phyloP scores from a whole-genome alignment of 441 rosid genomes.

The Adansonia rubrostipa region DNA sequence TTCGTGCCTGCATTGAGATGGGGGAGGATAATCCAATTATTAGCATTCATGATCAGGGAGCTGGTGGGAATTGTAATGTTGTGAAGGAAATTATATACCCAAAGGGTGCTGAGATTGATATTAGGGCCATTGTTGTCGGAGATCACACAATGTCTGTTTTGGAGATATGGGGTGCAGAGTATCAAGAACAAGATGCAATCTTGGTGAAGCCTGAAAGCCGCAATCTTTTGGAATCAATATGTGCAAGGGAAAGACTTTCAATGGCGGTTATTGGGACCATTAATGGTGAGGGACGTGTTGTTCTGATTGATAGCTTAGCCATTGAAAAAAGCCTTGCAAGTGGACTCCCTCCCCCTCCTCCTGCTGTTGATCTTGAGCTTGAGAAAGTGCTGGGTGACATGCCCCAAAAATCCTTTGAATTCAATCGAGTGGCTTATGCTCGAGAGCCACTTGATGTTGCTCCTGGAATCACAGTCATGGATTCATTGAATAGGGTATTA shows the following conservation, averaged over 20 bases:
- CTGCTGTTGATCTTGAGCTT: slow-evolving; percentile 93
- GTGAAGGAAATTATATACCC: slow-evolving; percentile 96
- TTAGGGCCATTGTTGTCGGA: slow-evolving; percentile 81
- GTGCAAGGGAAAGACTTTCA: slow-evolving; percentile 90
- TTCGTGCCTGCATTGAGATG: slow-evolving; percentile 93
- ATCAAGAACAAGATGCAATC: slow-evolving; percentile 98
- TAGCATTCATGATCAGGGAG: slow-evolving; percentile 98
- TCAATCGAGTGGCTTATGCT: slow-evolving; percentile 51
- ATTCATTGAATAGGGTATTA: slow-evolving; percentile 82
- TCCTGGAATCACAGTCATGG: slow-evolving; percentile 81
- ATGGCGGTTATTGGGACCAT: slow-evolving; percentile 94
- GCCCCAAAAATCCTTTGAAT: slow-evolving; percentile 91
- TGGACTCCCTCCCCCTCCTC: slow-evolving; percentile 80
- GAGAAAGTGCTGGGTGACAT: slow-evolving; percentile 95
- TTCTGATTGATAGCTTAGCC: slow-evolving; percentile 73
- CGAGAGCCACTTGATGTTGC: slow-evolving; percentile 87
- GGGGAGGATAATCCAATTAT: slow-evolving; percentile 89
- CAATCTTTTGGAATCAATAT: slow-evolving; percentile 67
- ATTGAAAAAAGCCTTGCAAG: slow-evolving; percentile 48
- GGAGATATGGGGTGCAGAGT: slow-evolving; percentile 99
- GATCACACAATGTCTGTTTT: slow-evolving; percentile 94
- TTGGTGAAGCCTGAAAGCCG: slow-evolving; percentile 87
- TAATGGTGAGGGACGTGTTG: slow-evolving; percentile 74
- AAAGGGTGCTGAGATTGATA: slow-evolving; percentile 87
- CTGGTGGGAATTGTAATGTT: slow-evolving; percentile 97